phyloP scores from a whole-genome alignment of 768 basidiomycete species.

The Boletus reticulatus region DNA sequence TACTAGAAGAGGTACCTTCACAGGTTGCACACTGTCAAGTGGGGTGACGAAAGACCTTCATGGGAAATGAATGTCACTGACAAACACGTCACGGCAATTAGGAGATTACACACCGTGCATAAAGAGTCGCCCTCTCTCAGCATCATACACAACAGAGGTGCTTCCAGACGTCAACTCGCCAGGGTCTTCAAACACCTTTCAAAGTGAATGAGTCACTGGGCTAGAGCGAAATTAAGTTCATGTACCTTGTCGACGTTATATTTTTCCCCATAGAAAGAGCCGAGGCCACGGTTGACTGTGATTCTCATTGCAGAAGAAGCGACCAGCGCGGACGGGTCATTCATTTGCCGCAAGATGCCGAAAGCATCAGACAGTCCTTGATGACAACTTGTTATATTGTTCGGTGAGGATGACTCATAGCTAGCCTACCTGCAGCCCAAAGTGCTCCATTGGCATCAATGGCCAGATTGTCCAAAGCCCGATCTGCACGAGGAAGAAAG shows the following conservation, averaged over 20 bases:
- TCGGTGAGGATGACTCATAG: background rate
- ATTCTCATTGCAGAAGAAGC: constrained; percentile 54
- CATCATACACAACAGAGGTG: constrained; percentile 58
- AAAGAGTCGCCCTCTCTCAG: constrained; percentile 48
- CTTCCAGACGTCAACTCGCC: constrained; percentile 54
- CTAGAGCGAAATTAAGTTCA: background rate
- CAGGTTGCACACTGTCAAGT: constrained; percentile 33
- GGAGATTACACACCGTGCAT: constrained; percentile 48
- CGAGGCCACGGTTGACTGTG: constrained; percentile 48
- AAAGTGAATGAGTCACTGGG: constrained; percentile 6
- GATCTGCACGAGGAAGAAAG: constrained; percentile 34
- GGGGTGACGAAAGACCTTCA: constrained; percentile 34
- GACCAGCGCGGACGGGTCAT: constrained; percentile 38
- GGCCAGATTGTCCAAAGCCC: constrained; percentile 57
- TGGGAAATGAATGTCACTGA: constrained; percentile 3
- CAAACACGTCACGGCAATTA: constrained; percentile 4
- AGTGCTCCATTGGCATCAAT: constrained; percentile 58
- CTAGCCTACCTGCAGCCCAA: constrained; percentile 55
- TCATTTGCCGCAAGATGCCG: constrained; percentile 38
- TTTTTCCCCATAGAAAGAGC: constrained; percentile 59
- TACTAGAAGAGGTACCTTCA: constrained; percentile 7
- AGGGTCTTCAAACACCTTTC: constrained; percentile 66
- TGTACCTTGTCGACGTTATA: constrained; percentile 56
- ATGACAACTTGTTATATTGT: background rate
- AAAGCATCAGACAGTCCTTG: constrained; percentile 45